Evolutionary conservation across 495 filamentous ascomycete genomes (phyloP).

Genomic region (Lasiosphaeria ovina): DNA sequence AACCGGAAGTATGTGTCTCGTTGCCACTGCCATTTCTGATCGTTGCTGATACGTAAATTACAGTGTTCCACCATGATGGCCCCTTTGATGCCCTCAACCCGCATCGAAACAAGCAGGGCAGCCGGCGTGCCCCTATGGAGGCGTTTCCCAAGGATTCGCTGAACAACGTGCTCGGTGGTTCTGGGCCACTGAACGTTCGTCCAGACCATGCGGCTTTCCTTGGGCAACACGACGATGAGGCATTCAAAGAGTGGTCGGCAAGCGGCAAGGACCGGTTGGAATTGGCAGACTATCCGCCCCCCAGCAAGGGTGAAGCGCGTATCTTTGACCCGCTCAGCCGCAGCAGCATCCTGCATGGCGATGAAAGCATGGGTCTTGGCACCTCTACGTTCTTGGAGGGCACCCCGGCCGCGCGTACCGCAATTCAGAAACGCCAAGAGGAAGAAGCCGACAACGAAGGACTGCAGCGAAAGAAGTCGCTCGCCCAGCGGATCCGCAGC

Average conservation of each 20-base stretch:
- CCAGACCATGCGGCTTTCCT: slow-evolving; percentile 82
- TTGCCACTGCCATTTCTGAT: not conserved
- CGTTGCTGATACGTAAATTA: slow-evolving; percentile 14
- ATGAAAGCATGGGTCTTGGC: slow-evolving; percentile 80
- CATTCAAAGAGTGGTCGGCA: slow-evolving; percentile 70
- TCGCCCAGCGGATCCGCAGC: slow-evolving; percentile 79
- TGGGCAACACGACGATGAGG: slow-evolving; percentile 75
- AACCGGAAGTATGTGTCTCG: slow-evolving; percentile 71
- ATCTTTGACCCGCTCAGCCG: slow-evolving; percentile 51
- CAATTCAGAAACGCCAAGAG: slow-evolving; percentile 73
- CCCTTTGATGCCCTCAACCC: slow-evolving; percentile 98
- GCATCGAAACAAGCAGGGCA: slow-evolving; percentile 83
- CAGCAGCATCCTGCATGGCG: slow-evolving; percentile 74
- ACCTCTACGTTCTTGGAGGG: slow-evolving; percentile 96
- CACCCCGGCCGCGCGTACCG: slow-evolving; percentile 78
- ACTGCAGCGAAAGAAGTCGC: slow-evolving; percentile 84
- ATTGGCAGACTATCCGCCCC: not conserved
- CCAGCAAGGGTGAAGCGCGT: slow-evolving; percentile 39
- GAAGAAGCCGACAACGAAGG: slow-evolving; percentile 63
- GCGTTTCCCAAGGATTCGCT: slow-evolving; percentile 88
- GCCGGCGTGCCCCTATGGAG: slow-evolving; percentile 87
- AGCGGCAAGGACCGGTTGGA: slow-evolving; percentile 29
- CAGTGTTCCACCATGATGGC: slow-evolving; percentile 98
- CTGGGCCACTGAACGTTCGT: slow-evolving; percentile 78
- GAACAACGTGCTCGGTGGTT: slow-evolving; percentile 88